phyloP scores from a whole-genome alignment of 345 rosid genomes.

The Hirschfeldia incana region DNA sequence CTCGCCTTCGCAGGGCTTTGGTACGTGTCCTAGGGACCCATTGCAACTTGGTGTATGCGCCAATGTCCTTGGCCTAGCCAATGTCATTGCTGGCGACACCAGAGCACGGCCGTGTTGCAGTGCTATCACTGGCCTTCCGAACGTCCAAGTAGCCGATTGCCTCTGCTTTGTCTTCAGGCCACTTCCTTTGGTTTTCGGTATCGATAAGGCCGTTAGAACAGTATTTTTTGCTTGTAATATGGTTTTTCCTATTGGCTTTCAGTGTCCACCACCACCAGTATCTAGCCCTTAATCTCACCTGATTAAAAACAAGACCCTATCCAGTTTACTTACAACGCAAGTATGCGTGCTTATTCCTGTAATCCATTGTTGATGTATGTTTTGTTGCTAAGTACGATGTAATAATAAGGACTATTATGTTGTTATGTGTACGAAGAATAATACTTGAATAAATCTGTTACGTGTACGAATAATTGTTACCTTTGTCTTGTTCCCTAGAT shows the following conservation, averaged over 20 bases:
- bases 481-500: not conserved
- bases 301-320: not conserved
- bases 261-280: conserved; percentile 28
- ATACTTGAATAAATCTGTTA: not conserved
- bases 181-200: conserved; percentile 16
- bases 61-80: conserved; percentile 10
- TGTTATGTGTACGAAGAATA: not conserved
- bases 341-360: conserved; percentile 1
- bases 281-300: not conserved
- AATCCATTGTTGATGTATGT: conserved; percentile 6
- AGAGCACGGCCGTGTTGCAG: conserved; percentile 30
- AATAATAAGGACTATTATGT: conserved; percentile 6
- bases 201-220: conserved; percentile 19
- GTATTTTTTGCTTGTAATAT: conserved; percentile 33
- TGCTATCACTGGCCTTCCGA: conserved; percentile 2
- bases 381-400: not conserved
- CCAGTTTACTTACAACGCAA: not conserved
- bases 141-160: conserved; percentile 35
- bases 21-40: conserved; percentile 31
- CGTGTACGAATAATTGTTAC: not conserved
- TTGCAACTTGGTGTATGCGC: conserved; percentile 29
- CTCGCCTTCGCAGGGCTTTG: conserved; percentile 24
- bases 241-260: conserved; percentile 34
- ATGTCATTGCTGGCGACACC: conserved; percentile 27
- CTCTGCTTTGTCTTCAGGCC: conserved; percentile 31